Base-by-base conservation (phyloP, 441 rosid species). In the Francoa sonchifolia region DNA sequence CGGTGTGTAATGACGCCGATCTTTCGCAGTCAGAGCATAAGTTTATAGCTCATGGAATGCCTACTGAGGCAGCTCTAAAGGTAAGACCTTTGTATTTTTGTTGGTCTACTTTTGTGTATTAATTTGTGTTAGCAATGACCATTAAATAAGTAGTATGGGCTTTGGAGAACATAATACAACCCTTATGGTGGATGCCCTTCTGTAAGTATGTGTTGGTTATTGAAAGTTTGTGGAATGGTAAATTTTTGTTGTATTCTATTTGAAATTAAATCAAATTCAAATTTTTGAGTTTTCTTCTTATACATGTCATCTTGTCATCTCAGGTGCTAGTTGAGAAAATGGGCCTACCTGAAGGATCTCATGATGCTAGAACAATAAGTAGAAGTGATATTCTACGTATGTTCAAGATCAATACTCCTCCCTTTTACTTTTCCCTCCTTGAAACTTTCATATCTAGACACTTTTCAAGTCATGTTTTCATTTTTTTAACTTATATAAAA, bases 61-160 rank as follows among this genome's bases (percentile, higher is more conserved):
- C 97, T 39, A 87, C 97, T 11, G 95, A 87, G 59, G 97, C 97
- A 58, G 95, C 97, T 14, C 52, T 87, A 38, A 87, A 87, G 86
- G 96, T 87, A 52, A 62, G 21, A 19, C 33, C 4, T 21, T 48
- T 11, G 12, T 11, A 14, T 42, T 34, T 26, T 14, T 31, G 22
- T n/a, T n/a, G n/a, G n/a, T n/a, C n/a, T n/a, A n/a, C n/a, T n/a
- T n/a, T n/a, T n/a, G n/a, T n/a, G n/a, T n/a, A n/a, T n/a, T n/a
- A n/a, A n/a, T n/a, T n/a, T n/a, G n/a, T n/a, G n/a, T n/a, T n/a
- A n/a, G n/a, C n/a, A n/a, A n/a, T n/a, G n/a, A n/a, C n/a, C n/a
- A n/a, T n/a, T n/a, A n/a, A n/a, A n/a, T n/a, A n/a, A n/a, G n/a
- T n/a, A n/a, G n/a, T n/a, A n/a, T n/a, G n/a, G n/a, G n/a, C n/a